phyloP scores from a whole-genome alignment of 228 moss, liverwort and hornwort species.

The Sphagnum fallax region DNA sequence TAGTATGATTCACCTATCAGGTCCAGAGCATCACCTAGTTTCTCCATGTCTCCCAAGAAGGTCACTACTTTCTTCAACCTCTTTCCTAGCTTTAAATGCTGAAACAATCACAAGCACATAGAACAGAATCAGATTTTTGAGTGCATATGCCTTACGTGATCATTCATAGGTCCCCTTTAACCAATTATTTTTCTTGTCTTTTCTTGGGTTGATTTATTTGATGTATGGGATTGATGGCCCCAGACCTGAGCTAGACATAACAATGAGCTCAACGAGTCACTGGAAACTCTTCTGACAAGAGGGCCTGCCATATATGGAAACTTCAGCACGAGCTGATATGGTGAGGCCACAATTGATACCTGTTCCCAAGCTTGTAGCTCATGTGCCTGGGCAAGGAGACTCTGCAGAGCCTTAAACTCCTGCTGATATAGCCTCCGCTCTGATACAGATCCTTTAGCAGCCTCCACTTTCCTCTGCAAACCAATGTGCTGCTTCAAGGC shows the following conservation, averaged over 20 bases:
- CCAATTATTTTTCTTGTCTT: too few species aligned
- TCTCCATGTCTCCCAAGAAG: conserved; percentile 73
- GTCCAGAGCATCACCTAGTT: conserved; percentile 80
- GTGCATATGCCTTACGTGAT: conserved; percentile 74
- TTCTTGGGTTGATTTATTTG: too few species aligned
- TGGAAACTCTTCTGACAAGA: too few species aligned
- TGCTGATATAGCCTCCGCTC: conserved; percentile 54
- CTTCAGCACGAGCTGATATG: too few species aligned
- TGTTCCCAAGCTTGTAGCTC: conserved; percentile 85
- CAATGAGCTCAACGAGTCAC: too few species aligned
- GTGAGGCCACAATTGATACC: conserved; percentile 24
- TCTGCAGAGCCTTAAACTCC: conserved; percentile 60
- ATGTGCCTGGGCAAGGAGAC: conserved; percentile 51
- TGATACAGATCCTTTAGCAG: conserved; percentile 36
- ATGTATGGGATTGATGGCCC: not conserved
- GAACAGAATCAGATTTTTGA: not conserved
- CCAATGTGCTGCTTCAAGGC: conserved; percentile 54
- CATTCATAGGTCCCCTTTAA: conserved; percentile 56
- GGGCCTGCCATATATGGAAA: too few species aligned
- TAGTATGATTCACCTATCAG: conserved; percentile 67
- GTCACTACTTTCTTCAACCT: conserved; percentile 55
- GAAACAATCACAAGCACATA: not conserved
- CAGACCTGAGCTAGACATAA: too few species aligned
- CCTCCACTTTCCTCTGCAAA: conserved; percentile 45
- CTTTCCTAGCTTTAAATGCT: conserved; percentile 79